Conservation (phyloP, 306 rosid species). For the Lagenaria siceraria region DNA sequence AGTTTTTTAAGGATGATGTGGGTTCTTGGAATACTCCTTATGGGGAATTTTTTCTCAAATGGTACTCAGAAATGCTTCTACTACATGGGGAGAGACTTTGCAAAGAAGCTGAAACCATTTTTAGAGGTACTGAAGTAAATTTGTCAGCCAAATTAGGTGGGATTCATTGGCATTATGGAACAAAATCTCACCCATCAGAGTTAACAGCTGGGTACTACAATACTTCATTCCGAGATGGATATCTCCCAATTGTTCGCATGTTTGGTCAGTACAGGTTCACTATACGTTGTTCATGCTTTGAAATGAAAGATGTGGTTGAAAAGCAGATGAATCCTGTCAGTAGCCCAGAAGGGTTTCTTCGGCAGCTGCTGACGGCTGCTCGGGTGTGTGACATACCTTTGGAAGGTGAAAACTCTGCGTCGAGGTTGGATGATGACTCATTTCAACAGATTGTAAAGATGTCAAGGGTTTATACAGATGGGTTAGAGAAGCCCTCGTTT, state of each 20-base stretch:
- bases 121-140: conserved; percentile 51
- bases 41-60: conserved; percentile 63
- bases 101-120: conserved; percentile 68
- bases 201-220: conserved; percentile 81
- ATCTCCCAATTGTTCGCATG: conserved; percentile 64
- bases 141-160: conserved; percentile 60
- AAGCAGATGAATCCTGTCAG: conserved; percentile 37
- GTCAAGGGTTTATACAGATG: conserved; percentile 53
- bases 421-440: conserved; percentile 38
- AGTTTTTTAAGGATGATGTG: conserved; percentile 38
- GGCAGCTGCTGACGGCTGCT: conserved; percentile 67
- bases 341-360: conserved; percentile 76
- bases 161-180: conserved; percentile 57
- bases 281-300: conserved; percentile 78
- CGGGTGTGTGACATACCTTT: conserved; percentile 62
- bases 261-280: conserved; percentile 57
- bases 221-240: conserved; percentile 52
- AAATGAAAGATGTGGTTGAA: conserved; percentile 42
- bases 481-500: conserved; percentile 67
- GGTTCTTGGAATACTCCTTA: conserved; percentile 58
- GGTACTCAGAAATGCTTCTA: conserved; percentile 83
- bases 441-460: conserved; percentile 59
- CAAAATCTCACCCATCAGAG: conserved; percentile 73
- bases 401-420: conserved; percentile 57
- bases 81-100: conserved; percentile 78